These are phyloP conservation scores for Thozetella sp. DNA, from an alignment of 495 filamentous ascomycete species.

Conservation along the genomic window DNA sequence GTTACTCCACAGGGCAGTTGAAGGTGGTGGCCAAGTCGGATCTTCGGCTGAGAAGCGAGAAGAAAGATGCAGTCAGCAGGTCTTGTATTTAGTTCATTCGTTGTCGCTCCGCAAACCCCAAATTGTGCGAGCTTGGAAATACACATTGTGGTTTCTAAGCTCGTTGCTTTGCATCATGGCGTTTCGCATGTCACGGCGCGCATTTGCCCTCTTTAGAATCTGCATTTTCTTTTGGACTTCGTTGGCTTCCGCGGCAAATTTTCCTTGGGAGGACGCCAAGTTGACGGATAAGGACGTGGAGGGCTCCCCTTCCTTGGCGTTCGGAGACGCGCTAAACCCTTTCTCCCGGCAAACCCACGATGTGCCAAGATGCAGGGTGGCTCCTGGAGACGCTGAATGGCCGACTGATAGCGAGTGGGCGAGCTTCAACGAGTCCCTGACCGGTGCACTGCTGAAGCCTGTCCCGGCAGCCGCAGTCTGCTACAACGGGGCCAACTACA, in stretches of 20 bases:
- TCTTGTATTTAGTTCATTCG: too few species aligned
- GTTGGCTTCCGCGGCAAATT: conserved; percentile 8
- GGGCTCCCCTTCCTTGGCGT: conserved; percentile 29
- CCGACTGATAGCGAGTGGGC: conserved; percentile 43
- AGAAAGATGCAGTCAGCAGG: too few species aligned
- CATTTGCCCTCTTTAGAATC: background rate
- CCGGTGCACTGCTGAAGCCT: conserved; percentile 48
- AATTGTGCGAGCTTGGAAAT: too few species aligned
- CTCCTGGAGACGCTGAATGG: conserved; percentile 51
- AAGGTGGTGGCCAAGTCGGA: background rate
- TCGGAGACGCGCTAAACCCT: conserved; percentile 24
- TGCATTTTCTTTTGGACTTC: conserved; percentile 2
- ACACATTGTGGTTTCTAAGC: too few species aligned
- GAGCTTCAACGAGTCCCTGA: conserved; percentile 42
- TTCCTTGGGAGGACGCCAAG: conserved; percentile 25
- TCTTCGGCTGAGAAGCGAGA: background rate
- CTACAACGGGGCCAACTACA: conserved; percentile 46
- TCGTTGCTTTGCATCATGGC: too few species aligned
- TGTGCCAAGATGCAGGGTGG: conserved; percentile 41
- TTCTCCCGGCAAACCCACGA: background rate
- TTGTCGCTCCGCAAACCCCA: too few species aligned
- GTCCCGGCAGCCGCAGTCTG: conserved; percentile 51
- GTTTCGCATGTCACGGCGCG: background rate
- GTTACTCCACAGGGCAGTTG: background rate
- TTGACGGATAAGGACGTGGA: conserved; percentile 28